Conservation (phyloP, 2,329 filamentous ascomycete genomes). For the Mollisia scopiformis region DNA sequence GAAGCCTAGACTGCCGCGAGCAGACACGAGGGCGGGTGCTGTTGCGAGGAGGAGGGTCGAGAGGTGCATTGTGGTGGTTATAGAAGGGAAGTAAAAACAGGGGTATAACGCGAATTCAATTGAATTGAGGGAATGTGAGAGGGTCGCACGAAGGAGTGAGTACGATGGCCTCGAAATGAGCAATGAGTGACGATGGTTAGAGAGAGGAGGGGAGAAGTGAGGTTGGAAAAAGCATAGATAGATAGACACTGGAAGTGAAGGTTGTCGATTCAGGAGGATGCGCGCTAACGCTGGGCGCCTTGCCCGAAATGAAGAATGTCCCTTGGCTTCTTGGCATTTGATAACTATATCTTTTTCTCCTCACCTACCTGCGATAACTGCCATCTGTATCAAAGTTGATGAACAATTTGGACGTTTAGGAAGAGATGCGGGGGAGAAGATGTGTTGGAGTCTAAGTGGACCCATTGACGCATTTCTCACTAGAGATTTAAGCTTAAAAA, state of each 20-base stretch:
- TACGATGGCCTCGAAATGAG: slow-evolving; percentile 13
- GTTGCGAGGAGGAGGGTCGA: slow-evolving; percentile 30
- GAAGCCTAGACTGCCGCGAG: slow-evolving; percentile 63
- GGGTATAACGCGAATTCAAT: slow-evolving; percentile 11
- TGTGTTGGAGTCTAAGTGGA: background rate
- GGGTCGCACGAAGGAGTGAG: slow-evolving; percentile 23
- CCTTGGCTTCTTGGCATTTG: background rate
- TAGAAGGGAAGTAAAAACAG: background rate
- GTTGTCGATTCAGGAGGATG: slow-evolving; percentile 3
- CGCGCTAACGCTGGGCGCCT: slow-evolving; percentile 1
- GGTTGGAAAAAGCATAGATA: background rate
- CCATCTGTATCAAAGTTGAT: background rate
- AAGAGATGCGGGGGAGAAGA: background rate
- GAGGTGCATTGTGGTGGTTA: slow-evolving; percentile 15
- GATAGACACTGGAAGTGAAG: background rate
- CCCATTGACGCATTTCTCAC: background rate
- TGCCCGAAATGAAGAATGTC: background rate
- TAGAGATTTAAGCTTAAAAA: no score
- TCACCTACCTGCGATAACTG: background rate
- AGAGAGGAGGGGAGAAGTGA: slow-evolving; percentile 3
- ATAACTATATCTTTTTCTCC: background rate
- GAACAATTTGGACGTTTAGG: background rate
- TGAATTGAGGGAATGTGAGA: slow-evolving; percentile 7
- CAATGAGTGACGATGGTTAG: slow-evolving; percentile 6
- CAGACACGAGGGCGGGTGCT: slow-evolving; percentile 51